These are phyloP conservation scores for Beauveria sp. DNA, from an alignment of 2,329 filamentous ascomycete genomes.

Conservation along the genomic window DNA sequence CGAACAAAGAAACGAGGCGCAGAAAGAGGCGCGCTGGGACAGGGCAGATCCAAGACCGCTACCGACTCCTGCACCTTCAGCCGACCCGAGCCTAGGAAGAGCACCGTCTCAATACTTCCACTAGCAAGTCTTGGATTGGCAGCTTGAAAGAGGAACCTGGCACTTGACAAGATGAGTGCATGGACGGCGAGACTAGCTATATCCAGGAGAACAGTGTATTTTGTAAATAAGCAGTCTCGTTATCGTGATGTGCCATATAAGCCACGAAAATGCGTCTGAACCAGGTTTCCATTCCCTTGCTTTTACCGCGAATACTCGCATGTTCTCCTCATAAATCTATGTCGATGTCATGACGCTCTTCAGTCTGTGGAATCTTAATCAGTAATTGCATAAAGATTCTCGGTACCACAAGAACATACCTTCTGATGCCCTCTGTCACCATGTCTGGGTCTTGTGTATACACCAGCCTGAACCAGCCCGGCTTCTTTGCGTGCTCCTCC, in stretches of 20 bases:
- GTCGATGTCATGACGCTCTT: neutral
- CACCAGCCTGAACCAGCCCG: constrained; percentile 48
- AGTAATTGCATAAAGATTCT: neutral
- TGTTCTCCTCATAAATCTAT: neutral
- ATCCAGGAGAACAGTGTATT: neutral
- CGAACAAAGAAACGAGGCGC: neutral
- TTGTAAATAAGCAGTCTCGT: neutral
- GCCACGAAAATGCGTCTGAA: no score
- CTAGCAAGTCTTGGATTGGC: no score
- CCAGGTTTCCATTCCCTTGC: neutral
- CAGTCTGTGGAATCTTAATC: neutral
- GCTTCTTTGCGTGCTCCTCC: constrained; percentile 35
- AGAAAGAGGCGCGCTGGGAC: neutral
- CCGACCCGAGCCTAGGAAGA: neutral
- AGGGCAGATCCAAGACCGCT: neutral
- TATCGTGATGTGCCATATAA: neutral
- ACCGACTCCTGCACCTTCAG: neutral
- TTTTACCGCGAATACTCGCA: neutral
- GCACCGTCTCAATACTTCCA: no score
- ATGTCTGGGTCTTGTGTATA: constrained; percentile 33
- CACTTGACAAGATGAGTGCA: neutral
- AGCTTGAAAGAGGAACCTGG: no score
- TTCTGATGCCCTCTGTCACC: constrained; percentile 29
- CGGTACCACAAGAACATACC: constrained; percentile 16
- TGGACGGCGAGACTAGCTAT: neutral